phyloP scores from a whole-genome alignment of 495 filamentous ascomycete species.

The Amphirosellinia nigrospora region DNA sequence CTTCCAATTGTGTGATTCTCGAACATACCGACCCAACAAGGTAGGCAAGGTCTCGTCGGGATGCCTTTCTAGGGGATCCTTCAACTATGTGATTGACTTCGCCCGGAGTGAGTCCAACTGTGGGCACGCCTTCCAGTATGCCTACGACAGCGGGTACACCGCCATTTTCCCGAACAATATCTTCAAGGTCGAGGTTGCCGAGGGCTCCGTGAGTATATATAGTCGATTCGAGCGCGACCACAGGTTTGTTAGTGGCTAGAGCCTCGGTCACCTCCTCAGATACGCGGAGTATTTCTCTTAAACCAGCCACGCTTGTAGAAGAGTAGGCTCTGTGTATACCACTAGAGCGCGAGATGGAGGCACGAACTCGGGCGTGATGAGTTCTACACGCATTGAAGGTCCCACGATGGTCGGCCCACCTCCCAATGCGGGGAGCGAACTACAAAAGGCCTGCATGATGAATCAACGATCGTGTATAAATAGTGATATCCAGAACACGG shows the following conservation, averaged over 20 bases:
- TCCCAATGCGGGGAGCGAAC: conserved; percentile 3
- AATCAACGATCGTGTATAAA: not conserved
- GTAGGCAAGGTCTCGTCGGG: conserved; percentile 82
- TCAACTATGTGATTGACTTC: conserved; percentile 76
- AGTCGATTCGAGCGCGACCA: conserved; percentile 92
- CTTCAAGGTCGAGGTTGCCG: conserved; percentile 82
- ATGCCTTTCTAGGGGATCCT: conserved; percentile 76
- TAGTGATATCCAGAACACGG: not conserved
- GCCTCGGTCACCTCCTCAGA: conserved; percentile 85
- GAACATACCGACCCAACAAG: conserved; percentile 74
- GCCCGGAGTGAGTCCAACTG: conserved; percentile 72
- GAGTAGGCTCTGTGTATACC: conserved; percentile 24
- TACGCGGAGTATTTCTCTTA: conserved; percentile 68
- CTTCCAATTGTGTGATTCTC: conserved; percentile 12
- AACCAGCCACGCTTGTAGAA: conserved; percentile 29
- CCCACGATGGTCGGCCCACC: conserved; percentile 10
- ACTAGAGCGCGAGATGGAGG: conserved; percentile 27
- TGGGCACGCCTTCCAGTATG: conserved; percentile 78
- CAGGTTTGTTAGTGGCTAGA: conserved; percentile 70
- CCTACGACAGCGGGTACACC: conserved; percentile 93
- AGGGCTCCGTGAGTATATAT: conserved; percentile 81
- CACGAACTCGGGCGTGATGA: not conserved
- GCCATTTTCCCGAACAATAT: conserved; percentile 76
- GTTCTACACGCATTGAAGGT: not conserved
- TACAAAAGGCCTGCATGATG: conserved; percentile 20